Conservation (phyloP, 2,329 filamentous ascomycete species). For the Fusarium lyarnte region DNA sequence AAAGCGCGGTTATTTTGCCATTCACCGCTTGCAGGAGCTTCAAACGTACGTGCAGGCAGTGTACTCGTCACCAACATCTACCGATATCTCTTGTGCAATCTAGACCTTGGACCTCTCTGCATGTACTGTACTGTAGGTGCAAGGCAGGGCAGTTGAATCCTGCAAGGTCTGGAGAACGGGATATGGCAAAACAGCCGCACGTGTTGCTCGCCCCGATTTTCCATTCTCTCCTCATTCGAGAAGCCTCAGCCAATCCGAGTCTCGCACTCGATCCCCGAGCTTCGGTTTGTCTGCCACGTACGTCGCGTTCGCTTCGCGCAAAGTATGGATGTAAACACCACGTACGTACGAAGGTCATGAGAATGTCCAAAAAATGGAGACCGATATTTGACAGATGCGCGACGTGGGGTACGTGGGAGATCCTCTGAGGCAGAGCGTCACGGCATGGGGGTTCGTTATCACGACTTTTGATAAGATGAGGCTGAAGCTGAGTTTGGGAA, state of each 20-base stretch:
- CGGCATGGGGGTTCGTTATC: constrained; percentile 16
- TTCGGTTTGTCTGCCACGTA: not conserved
- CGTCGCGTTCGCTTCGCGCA: not conserved
- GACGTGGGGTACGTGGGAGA: constrained; percentile 33
- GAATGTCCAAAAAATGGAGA: constrained; percentile 17
- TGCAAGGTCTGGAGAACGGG: constrained; percentile 1
- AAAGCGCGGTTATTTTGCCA: constrained; percentile 26
- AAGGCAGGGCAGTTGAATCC: not conserved
- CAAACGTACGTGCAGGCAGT: not conserved
- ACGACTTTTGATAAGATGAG: constrained; percentile 4
- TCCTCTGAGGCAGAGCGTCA: not conserved
- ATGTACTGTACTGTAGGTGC: not conserved
- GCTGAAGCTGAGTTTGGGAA: constrained; percentile 8
- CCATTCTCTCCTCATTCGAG: constrained; percentile 15
- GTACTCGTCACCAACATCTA: constrained; percentile 11
- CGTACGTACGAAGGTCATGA: constrained; percentile 8
- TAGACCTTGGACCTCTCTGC: not conserved
- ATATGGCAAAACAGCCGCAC: constrained; percentile 13
- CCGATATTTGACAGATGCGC: constrained; percentile 8
- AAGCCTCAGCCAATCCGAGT: not conserved
- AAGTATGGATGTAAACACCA: not conserved
- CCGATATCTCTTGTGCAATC: not conserved
- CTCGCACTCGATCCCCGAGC: not conserved
- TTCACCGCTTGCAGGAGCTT: not conserved
- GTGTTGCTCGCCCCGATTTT: constrained; percentile 6